Conservation (phyloP, 495 filamentous ascomycete genomes). For the Xylaria scruposa region DNA sequence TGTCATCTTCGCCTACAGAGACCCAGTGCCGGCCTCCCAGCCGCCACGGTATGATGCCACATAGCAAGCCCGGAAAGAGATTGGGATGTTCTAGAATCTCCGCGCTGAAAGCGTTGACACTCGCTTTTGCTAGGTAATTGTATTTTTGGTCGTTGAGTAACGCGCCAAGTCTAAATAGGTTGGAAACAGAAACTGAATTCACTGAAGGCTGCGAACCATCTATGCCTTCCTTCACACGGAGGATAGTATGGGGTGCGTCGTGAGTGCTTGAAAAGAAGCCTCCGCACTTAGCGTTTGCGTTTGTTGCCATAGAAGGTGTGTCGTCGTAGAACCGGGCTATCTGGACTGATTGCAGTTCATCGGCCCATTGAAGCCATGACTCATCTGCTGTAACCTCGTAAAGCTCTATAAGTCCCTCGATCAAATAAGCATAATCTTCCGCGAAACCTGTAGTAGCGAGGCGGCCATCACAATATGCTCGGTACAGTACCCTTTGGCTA, state of each 20-base stretch:
- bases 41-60: slow-evolving; percentile 70
- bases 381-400: slow-evolving; percentile 89
- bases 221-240: slow-evolving; percentile 92
- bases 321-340: slow-evolving; percentile 71
- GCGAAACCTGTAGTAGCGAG: slow-evolving; percentile 82
- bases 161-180: slow-evolving; percentile 78
- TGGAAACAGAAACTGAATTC: slow-evolving; percentile 83
- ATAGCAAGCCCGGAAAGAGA: slow-evolving; percentile 81
- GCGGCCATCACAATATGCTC: slow-evolving; percentile 77
- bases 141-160: slow-evolving; percentile 73
- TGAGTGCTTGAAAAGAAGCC: slow-evolving; percentile 89
- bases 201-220: slow-evolving; percentile 88
- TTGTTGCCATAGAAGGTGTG: slow-evolving; percentile 28
- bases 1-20: slow-evolving; percentile 29
- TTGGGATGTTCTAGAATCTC: slow-evolving; percentile 93
- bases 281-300: slow-evolving; percentile 49
- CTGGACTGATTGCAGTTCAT: slow-evolving; percentile 72
- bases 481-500: slow-evolving; percentile 65
- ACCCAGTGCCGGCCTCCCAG: slow-evolving; percentile 54
- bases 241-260: slow-evolving; percentile 72
- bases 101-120: slow-evolving; percentile 81
- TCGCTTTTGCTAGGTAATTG: slow-evolving; percentile 69
- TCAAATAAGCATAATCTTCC: slow-evolving; percentile 94
- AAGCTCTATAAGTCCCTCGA: slow-evolving; percentile 82
- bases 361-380: slow-evolving; percentile 80